These are phyloP conservation scores for Chenopodium quinoa DNA, from an alignment of 148 eudicot species.

Conservation along the genomic window DNA sequence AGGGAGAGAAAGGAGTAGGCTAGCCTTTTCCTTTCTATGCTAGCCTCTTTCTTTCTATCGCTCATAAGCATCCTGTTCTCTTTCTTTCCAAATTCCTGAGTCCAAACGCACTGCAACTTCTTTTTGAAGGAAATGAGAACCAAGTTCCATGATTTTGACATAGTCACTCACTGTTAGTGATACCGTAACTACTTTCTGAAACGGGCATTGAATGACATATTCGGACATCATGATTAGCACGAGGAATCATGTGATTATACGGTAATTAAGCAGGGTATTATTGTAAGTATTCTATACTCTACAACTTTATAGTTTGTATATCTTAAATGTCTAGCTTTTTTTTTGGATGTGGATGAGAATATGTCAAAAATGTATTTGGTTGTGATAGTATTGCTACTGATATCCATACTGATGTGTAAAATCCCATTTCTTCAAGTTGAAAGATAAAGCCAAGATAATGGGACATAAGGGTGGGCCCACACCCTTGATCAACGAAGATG, in stretches of 20 bases:
- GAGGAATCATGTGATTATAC: not conserved
- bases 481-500: conserved; percentile 15
- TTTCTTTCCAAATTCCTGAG: not conserved
- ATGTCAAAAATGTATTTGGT: conserved; percentile 3
- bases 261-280: not conserved
- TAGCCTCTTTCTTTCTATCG: too few species aligned
- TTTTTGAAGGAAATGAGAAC: too few species aligned
- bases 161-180: too few species aligned
- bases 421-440: not conserved
- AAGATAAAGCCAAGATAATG: conserved; percentile 2
- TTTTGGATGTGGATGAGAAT: not conserved
- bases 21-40: too few species aligned
- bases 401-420: conserved; percentile 3
- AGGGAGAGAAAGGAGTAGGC: not conserved
- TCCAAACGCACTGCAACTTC: not conserved
- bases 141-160: too few species aligned
- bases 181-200: too few species aligned
- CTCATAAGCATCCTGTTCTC: not conserved
- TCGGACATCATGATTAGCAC: too few species aligned
- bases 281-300: not conserved
- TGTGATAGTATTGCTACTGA: conserved; percentile 13
- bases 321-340: not conserved
- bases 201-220: too few species aligned
- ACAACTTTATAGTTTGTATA: not conserved
- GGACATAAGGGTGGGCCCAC: conserved; percentile 15